These are phyloP conservation scores for Sclerotinia sclerotiorum DNA, from an alignment of 2,329 filamentous ascomycete genomes.

Conservation along the genomic window DNA sequence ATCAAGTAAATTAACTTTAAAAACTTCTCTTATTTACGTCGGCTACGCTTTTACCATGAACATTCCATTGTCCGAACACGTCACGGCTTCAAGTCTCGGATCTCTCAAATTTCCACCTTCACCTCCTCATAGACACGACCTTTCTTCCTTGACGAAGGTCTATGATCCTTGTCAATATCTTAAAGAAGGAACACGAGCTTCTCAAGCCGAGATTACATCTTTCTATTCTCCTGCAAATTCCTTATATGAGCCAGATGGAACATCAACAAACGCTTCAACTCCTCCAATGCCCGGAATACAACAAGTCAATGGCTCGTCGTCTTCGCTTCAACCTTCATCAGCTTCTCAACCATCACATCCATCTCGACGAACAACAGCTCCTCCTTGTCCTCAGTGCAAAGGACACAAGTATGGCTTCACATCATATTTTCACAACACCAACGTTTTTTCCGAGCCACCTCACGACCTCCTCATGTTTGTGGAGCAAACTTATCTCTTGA, in stretches of 20 bases:
- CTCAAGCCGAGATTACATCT: conserved; percentile 7
- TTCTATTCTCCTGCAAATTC: conserved; percentile 19
- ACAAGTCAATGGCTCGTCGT: not conserved
- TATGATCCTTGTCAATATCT: conserved; percentile 9
- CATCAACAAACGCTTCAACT: conserved; percentile 3
- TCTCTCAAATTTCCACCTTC: conserved; percentile 19
- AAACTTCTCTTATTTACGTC: not conserved
- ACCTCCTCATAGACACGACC: conserved; percentile 11
- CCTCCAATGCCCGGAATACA: conserved; percentile 12
- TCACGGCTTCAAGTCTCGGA: not conserved
- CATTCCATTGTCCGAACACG: conserved; percentile 17
- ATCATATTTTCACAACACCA: conserved; percentile 36
- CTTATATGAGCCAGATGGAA: conserved; percentile 16
- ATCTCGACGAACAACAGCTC: not conserved
- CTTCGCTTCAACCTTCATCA: not conserved
- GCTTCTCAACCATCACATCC: not conserved
- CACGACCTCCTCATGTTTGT: conserved; percentile 31
- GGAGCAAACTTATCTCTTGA: conserved; percentile 33
- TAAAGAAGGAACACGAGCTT: not conserved
- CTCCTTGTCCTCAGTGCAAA: conserved; percentile 31
- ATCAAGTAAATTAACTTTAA: not conserved
- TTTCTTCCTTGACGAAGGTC: not conserved
- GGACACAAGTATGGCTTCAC: conserved; percentile 35
- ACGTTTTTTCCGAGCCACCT: conserved; percentile 32
- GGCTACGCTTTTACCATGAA: conserved; percentile 13